Percentiles rank a stretch among this genome's conserved stretches.
These are phyloP conservation scores for Punica granatum DNA, from an alignment of 345 rosid genomes.

Conservation along the genomic window DNA sequence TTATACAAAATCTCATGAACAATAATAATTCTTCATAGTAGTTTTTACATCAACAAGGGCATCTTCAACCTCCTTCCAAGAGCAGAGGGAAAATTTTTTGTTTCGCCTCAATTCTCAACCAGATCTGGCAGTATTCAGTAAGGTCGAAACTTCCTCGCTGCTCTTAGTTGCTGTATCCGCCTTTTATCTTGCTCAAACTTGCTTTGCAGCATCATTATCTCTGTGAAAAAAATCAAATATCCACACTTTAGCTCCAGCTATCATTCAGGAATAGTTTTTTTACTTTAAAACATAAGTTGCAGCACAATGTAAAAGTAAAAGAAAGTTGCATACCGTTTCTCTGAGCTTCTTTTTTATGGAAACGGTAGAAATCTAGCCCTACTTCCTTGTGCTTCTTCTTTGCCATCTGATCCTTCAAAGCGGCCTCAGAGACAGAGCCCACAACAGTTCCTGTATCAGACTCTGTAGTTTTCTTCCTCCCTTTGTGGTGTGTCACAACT, in stretches of 20 bases:
- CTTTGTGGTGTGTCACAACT: conserved; percentile 86
- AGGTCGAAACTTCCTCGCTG: conserved; percentile 87
- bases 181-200: conserved; percentile 90
- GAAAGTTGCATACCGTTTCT: conserved; percentile 47
- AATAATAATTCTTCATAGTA: background rate
- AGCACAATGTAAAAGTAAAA: background rate
- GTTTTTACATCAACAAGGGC: background rate
- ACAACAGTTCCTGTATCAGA: conserved; percentile 69
- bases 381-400: conserved; percentile 73
- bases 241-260: background rate
- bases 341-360: conserved; percentile 84
- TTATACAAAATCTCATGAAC: background rate
- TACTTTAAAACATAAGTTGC: background rate
- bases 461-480: conserved; percentile 88
- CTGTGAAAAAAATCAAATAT: conserved; percentile 31
- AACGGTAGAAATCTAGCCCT: conserved; percentile 73
- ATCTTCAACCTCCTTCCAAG: too few relatives aligned
- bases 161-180: conserved; percentile 80
- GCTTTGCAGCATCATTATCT: conserved; percentile 65
- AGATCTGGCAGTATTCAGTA: conserved; percentile 27
- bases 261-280: background rate
- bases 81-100: background rate
- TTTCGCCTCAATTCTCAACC: background rate
- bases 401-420: conserved; percentile 43
- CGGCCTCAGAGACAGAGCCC: conserved; percentile 75